These are phyloP conservation scores for Leccinum incarnatum DNA, from an alignment of 768 basidiomycete species.

Conservation along the genomic window DNA sequence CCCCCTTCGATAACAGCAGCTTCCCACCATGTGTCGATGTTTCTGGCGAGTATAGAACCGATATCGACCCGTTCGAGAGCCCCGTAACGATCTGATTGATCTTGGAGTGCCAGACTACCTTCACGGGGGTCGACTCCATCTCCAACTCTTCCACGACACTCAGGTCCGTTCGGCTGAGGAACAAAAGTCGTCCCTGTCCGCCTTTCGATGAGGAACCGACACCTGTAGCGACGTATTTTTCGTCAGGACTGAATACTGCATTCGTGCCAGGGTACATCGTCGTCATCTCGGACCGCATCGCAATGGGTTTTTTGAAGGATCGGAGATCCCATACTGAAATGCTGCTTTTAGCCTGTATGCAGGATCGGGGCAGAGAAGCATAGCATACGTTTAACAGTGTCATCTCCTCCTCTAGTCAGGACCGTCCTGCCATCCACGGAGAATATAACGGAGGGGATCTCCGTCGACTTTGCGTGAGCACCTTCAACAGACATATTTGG, in stretches of 20 bases:
- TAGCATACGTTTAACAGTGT: constrained; percentile 88
- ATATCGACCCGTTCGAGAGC: constrained; percentile 82
- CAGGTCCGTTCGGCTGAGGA: constrained; percentile 68
- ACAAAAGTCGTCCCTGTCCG: constrained; percentile 66
- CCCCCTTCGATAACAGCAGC: constrained; percentile 83
- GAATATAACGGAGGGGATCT: constrained; percentile 85
- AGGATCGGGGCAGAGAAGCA: neutral
- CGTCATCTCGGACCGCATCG: constrained; percentile 56
- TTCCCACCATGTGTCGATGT: constrained; percentile 93
- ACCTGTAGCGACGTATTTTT: constrained; percentile 85
- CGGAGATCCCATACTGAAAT: constrained; percentile 89
- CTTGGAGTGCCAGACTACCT: constrained; percentile 91
- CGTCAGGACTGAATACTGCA: constrained; percentile 93
- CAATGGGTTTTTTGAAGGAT: constrained; percentile 86
- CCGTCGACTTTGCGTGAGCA: constrained; percentile 83
- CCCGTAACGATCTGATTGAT: constrained; percentile 96
- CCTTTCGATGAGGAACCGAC: constrained; percentile 65
- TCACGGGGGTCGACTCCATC: constrained; percentile 80
- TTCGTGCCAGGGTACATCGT: constrained; percentile 93
- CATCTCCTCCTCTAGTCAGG: constrained; percentile 89
- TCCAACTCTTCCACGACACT: constrained; percentile 65
- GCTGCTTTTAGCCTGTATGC: constrained; percentile 1
- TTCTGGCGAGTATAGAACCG: constrained; percentile 88
- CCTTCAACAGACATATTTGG: constrained; percentile 84
- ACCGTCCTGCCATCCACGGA: constrained; percentile 85